A percentile compares a stretch with the other conserved stretches of the same genome.
These are phyloP conservation scores for Gastrodia elata DNA, from an alignment of 106 monocot genomes.

Conservation along the genomic window DNA sequence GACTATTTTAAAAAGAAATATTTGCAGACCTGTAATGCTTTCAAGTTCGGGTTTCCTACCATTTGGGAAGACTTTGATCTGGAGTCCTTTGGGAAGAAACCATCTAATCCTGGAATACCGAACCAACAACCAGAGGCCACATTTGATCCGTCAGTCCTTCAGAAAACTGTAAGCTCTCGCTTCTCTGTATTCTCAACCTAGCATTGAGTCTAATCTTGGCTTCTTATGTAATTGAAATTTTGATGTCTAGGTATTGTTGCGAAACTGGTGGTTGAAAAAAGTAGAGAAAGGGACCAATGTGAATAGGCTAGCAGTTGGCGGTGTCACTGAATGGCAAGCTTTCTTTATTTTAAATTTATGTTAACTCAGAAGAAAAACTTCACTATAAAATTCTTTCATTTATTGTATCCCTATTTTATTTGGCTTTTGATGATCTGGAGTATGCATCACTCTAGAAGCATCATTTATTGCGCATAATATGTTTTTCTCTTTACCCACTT, in stretches of 20 bases:
- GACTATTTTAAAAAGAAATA: not conserved
- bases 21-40: not conserved
- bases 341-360: not conserved
- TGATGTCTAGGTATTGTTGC: not conserved
- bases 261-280: conserved; percentile 5
- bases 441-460: not conserved
- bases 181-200: not conserved
- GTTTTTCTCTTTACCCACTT: not conserved
- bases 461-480: no score
- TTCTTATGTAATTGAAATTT: not conserved
- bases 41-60: not conserved
- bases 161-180: not conserved
- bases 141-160: not conserved
- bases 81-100: not conserved
- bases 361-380: not conserved
- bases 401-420: not conserved
- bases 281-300: not conserved
- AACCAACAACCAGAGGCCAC: not conserved
- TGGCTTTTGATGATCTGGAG: not conserved
- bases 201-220: not conserved
- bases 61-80: not conserved
- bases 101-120: not conserved
- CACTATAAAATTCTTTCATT: not conserved
- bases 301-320: not conserved
- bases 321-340: not conserved